Evolutionary conservation across 306 rosid genomes (phyloP).

Genomic region (Prinsepia uniflora): DNA sequence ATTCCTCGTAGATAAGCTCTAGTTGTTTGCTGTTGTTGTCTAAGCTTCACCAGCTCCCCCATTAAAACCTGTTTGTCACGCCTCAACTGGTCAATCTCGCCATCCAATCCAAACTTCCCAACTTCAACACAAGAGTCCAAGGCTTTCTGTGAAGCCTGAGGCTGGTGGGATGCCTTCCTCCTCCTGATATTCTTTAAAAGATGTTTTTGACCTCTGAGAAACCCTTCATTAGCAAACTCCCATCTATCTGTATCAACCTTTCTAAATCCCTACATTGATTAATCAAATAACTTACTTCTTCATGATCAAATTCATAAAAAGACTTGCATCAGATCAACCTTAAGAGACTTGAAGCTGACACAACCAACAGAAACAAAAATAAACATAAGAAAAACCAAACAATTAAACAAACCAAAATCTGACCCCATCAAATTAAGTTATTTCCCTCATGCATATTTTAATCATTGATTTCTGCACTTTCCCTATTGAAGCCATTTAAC

Average conservation of each 20-base stretch:
- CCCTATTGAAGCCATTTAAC: constrained; percentile 22
- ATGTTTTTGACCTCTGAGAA: constrained; percentile 70
- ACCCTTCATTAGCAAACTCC: constrained; percentile 86
- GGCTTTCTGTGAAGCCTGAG: constrained; percentile 36
- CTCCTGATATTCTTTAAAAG: constrained; percentile 73
- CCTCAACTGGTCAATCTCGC: constrained; percentile 51
- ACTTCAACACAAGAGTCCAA: constrained; percentile 63
- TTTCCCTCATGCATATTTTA: constrained; percentile 6
- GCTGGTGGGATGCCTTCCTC: constrained; percentile 41
- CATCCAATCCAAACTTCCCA: constrained; percentile 61
- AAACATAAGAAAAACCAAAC: neutral
- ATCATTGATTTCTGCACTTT: neutral
- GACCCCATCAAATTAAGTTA: neutral
- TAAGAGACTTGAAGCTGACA: neutral
- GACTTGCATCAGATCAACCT: neutral
- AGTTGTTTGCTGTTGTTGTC: constrained; percentile 60
- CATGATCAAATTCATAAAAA: constrained; percentile 13
- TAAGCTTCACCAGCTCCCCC: constrained; percentile 69
- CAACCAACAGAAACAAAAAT: neutral
- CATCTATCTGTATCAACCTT: constrained; percentile 81
- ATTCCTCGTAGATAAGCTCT: constrained; percentile 42
- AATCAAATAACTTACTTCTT: constrained; percentile 29
- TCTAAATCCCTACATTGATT: constrained; percentile 62
- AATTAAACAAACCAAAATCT: neutral
- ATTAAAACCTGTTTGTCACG: constrained; percentile 64